Evolutionary conservation across 2,329 filamentous ascomycete genomes (phyloP).

Genomic region (Penicillium sp.): DNA sequence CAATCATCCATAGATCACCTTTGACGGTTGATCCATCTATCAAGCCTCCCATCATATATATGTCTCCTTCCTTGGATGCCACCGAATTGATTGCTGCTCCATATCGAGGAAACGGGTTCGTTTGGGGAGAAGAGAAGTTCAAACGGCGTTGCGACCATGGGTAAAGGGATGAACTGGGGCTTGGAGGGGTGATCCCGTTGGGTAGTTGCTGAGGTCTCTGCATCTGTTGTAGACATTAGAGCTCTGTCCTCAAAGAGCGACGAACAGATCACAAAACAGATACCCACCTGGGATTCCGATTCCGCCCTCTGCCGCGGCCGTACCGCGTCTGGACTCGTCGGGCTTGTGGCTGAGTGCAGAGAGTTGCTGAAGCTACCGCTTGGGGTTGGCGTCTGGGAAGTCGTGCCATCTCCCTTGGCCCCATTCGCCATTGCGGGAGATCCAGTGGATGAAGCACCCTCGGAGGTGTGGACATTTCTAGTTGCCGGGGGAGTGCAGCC

Average conservation of each 20-base stretch:
- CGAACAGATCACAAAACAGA: background rate
- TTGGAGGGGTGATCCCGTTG: constrained; percentile 52
- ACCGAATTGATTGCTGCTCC: constrained; percentile 91
- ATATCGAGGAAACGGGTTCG: constrained; percentile 92
- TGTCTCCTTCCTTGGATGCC: constrained; percentile 92
- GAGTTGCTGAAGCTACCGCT: constrained; percentile 68
- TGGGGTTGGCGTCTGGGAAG: constrained; percentile 63
- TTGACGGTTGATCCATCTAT: constrained; percentile 95
- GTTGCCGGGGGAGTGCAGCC: constrained; percentile 50
- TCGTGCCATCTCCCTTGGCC: constrained; percentile 36
- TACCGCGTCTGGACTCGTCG: constrained; percentile 65
- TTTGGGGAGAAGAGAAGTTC: constrained; percentile 77
- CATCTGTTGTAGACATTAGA: constrained; percentile 17
- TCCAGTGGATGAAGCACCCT: constrained; percentile 47
- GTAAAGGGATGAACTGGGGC: constrained; percentile 78
- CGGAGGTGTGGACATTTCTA: constrained; percentile 58
- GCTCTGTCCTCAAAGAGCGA: constrained; percentile 1
- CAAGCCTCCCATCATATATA: constrained; percentile 96
- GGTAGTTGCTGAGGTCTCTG: constrained; percentile 52
- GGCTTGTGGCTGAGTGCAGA: constrained; percentile 67
- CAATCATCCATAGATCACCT: constrained; percentile 96
- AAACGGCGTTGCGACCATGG: constrained; percentile 92
- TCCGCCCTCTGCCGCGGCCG: constrained; percentile 57
- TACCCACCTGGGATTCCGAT: constrained; percentile 56
- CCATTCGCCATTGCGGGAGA: constrained; percentile 52